A percentile compares a stretch with the other conserved stretches of the same genome.
Conservation (phyloP, 2,329 filamentous ascomycete genomes). For the Dryadomyces quercus-mongolicae region DNA sequence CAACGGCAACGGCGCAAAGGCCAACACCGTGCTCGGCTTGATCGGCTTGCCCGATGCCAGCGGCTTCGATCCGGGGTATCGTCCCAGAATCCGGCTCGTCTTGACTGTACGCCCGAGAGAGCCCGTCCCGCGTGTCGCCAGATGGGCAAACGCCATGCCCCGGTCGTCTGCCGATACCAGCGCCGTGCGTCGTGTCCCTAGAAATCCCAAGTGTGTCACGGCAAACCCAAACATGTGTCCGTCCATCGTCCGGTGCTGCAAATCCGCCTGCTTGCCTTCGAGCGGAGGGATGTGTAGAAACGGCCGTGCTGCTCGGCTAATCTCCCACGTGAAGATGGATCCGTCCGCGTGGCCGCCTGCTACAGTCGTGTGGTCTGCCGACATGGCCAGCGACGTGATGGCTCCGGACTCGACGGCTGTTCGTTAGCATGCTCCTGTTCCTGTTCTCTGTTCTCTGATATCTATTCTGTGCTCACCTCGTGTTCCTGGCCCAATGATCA, state of each 20-base stretch:
- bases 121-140: conserved; percentile 83
- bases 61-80: conserved; percentile 67
- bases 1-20: conserved; percentile 78
- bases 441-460: no score
- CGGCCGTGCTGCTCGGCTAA: conserved; percentile 65
- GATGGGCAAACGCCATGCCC: conserved; percentile 96
- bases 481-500: conserved; percentile 85
- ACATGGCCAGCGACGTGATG: conserved; percentile 77
- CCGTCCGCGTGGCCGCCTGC: conserved; percentile 84
- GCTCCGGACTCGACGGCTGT: conserved; percentile 80
- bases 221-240: conserved; percentile 70
- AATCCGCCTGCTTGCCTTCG: conserved; percentile 39
- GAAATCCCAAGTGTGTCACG: conserved; percentile 84
- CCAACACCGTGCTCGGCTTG: conserved; percentile 90
- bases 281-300: conserved; percentile 81
- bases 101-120: conserved; percentile 76
- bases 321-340: conserved; percentile 95
- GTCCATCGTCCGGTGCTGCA: conserved; percentile 48
- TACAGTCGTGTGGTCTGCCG: conserved; percentile 85
- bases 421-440: background rate
- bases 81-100: conserved; percentile 78
- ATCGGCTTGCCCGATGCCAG: conserved; percentile 47
- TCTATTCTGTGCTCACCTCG: conserved; percentile 50
- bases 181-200: conserved; percentile 87
- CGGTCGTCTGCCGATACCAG: conserved; percentile 88